Evolutionary conservation across 768 basidiomycete species (phyloP).

Genomic region (Pleurotus ostreatus): DNA sequence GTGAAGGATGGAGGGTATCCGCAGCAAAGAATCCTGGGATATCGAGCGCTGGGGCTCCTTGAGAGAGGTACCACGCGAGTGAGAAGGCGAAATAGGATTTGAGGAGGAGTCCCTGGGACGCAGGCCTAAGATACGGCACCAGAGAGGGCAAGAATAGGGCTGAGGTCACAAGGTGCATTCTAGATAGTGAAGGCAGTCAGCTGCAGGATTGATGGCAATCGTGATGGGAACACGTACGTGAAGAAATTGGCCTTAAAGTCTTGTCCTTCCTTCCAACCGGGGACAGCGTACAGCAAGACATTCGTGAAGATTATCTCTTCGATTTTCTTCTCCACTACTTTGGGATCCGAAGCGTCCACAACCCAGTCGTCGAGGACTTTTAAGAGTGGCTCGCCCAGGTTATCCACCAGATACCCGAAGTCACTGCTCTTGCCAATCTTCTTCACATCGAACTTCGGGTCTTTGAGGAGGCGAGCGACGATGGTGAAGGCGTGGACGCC

Average conservation of each 20-base stretch:
- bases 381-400: slow-evolving; percentile 20
- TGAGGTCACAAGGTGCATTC: slow-evolving; percentile 66
- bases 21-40: slow-evolving; percentile 44
- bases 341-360: slow-evolving; percentile 27
- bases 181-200: slow-evolving; percentile 17
- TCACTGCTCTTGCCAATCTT: slow-evolving; percentile 18
- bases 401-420: slow-evolving; percentile 34
- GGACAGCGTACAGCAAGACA: slow-evolving; percentile 51
- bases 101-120: slow-evolving; percentile 51
- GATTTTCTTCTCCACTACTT: slow-evolving; percentile 46
- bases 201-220: neutral
- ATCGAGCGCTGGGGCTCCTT: slow-evolving; percentile 47
- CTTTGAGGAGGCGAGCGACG: slow-evolving; percentile 49
- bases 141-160: slow-evolving; percentile 55
- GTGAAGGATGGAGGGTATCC: slow-evolving; percentile 17
- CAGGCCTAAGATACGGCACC: slow-evolving; percentile 30
- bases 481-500: slow-evolving; percentile 48
- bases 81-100: slow-evolving; percentile 49
- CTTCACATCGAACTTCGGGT: slow-evolving; percentile 30
- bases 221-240: slow-evolving; percentile 36
- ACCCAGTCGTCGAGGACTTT: slow-evolving; percentile 34
- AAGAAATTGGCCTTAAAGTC: slow-evolving; percentile 58
- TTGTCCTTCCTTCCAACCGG: slow-evolving; percentile 39
- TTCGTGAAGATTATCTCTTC: slow-evolving; percentile 62
- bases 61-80: slow-evolving; percentile 52